Percentiles rank a stretch among this genome's conserved stretches.
Evolutionary conservation across 192 early-diverging fungal species (phyloP).

Genomic region (Phlyctochytrium arcticum): DNA sequence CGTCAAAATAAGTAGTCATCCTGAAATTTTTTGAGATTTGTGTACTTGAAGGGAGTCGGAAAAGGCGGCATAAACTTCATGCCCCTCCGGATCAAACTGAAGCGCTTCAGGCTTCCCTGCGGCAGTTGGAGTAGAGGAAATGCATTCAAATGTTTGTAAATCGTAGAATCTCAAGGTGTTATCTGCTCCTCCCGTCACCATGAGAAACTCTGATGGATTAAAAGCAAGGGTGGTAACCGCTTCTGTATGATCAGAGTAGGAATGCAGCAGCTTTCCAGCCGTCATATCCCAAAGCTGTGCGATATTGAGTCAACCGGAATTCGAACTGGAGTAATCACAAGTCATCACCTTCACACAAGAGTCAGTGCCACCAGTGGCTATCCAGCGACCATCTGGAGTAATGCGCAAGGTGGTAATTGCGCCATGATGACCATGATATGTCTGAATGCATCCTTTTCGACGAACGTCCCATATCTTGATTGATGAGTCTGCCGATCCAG

Average conservation of each 20-base stretch:
- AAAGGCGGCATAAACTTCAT: slow-evolving; percentile 36
- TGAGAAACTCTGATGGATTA: slow-evolving; percentile 56
- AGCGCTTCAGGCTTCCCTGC: slow-evolving; percentile 18
- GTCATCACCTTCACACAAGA: slow-evolving; percentile 41
- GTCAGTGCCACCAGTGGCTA: slow-evolving; percentile 45
- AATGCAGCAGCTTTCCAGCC: slow-evolving; percentile 45
- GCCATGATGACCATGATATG: slow-evolving; percentile 42
- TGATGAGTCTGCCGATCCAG: slow-evolving; percentile 47
- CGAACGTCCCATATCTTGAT: slow-evolving; percentile 63
- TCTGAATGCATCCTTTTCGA: slow-evolving; percentile 60
- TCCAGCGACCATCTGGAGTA: slow-evolving; percentile 62
- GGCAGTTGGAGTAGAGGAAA: slow-evolving; percentile 24
- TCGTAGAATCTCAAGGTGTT: slow-evolving; percentile 50
- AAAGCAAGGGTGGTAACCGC: slow-evolving; percentile 45
- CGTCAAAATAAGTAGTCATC: not conserved
- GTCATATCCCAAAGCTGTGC: slow-evolving; percentile 58
- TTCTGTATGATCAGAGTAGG: slow-evolving; percentile 35
- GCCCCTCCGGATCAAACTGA: slow-evolving; percentile 45
- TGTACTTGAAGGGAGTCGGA: slow-evolving; percentile 41
- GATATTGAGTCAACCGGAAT: too few relatives aligned
- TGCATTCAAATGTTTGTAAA: slow-evolving; percentile 47
- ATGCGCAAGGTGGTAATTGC: slow-evolving; percentile 39
- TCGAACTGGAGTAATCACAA: too few relatives aligned
- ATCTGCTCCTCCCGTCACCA: slow-evolving; percentile 40
- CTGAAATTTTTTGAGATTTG: not conserved